Evolutionary conservation across 2,329 filamentous ascomycete genomes (phyloP).

Genomic region (Cladobotryum mycophilum): DNA sequence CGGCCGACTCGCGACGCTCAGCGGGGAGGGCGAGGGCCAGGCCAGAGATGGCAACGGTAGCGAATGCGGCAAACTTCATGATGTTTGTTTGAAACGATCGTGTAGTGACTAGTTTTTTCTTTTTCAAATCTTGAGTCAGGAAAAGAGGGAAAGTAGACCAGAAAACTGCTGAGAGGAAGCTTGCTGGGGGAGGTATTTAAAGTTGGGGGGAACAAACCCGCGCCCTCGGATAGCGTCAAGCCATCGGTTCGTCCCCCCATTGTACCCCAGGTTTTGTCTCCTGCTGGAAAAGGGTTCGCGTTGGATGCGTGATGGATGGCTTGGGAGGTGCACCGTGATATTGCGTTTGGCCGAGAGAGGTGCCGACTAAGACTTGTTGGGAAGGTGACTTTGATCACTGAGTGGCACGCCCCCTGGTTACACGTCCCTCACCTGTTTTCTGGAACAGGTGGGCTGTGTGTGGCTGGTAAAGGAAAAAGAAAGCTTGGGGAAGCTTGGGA

Average conservation of each 20-base stretch:
- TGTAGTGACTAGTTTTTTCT: no score
- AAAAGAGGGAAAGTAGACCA: not conserved
- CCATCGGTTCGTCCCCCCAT: constrained; percentile 1
- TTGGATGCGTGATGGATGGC: not conserved
- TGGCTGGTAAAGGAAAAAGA: no score
- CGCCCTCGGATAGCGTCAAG: constrained; percentile 1
- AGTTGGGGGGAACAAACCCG: not conserved
- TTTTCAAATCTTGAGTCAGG: no score
- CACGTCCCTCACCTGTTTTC: no score
- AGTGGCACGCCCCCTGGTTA: no score
- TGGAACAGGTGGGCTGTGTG: no score
- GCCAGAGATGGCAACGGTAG: constrained; percentile 9
- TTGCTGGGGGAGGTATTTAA: not conserved
- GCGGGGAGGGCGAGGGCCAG: constrained; percentile 8
- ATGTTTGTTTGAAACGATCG: not conserved
- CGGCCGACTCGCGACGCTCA: no score
- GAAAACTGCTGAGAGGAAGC: not conserved
- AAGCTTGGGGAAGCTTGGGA: no score
- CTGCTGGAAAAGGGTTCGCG: constrained; percentile 10
- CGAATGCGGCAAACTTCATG: constrained; percentile 10
- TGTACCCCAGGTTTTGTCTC: constrained; percentile 8
- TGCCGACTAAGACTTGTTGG: constrained; percentile 6
- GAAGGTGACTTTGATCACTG: constrained; percentile 3
- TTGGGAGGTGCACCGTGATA: constrained; percentile 3
- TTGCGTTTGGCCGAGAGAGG: constrained; percentile 11